Percentiles rank a stretch among this genome's conserved stretches.
Evolutionary conservation across 768 basidiomycete genomes (phyloP).

Genomic region (Hypholoma sublateritium): DNA sequence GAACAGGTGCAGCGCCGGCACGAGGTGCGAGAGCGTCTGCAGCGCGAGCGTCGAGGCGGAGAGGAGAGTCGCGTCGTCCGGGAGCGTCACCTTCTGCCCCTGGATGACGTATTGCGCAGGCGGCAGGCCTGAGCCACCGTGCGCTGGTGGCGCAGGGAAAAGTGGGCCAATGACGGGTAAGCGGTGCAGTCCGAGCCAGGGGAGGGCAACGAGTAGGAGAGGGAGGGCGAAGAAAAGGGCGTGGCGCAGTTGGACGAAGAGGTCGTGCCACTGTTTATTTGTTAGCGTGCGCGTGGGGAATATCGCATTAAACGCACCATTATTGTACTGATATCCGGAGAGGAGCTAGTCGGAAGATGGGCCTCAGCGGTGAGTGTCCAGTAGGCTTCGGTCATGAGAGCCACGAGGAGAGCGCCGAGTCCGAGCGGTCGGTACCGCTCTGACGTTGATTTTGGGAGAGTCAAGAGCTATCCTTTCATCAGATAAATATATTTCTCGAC

Average conservation of each 20-base stretch:
- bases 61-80: conserved; percentile 24
- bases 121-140: conserved; percentile 11
- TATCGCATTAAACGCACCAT: conserved; percentile 31
- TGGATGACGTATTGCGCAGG: conserved; percentile 20
- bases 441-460: conserved; percentile 24
- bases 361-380: conserved; percentile 47
- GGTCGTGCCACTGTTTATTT: conserved; percentile 64
- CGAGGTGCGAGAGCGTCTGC: conserved; percentile 34
- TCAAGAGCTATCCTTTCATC: conserved; percentile 15
- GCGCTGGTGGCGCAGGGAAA: conserved; percentile 23
- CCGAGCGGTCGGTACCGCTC: conserved; percentile 40
- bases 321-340: conserved; percentile 30
- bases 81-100: conserved; percentile 9
- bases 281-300: neutral
- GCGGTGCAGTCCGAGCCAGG: conserved; percentile 31
- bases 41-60: conserved; percentile 26
- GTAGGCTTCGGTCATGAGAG: conserved; percentile 55
- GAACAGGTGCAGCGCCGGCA: conserved; percentile 52
- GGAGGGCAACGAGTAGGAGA: conserved; percentile 44
- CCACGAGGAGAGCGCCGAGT: conserved; percentile 47
- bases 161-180: conserved; percentile 27
- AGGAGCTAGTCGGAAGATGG: conserved; percentile 33
- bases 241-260: conserved; percentile 51
- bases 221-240: conserved; percentile 60
- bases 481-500: neutral